Evolutionary conservation across 257 asterid genomes (phyloP).

Genomic region (Verbascum thapsus): DNA sequence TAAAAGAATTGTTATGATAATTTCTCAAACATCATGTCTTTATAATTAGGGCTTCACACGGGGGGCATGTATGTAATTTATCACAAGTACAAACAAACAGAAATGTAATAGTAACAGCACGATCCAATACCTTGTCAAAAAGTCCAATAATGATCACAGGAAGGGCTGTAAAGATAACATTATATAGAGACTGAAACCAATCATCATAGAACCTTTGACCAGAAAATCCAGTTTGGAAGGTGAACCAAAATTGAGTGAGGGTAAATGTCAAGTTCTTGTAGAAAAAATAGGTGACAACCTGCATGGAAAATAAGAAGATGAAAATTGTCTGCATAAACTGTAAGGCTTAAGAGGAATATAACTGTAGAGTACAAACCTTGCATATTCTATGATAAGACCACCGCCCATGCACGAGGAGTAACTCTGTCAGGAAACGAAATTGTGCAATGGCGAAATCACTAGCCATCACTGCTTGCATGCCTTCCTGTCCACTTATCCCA

Average conservation of each 20-base stretch:
- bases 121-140: conserved; percentile 81
- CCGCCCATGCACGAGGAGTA: conserved; percentile 98
- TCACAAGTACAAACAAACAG: too few species aligned
- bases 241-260: conserved; percentile 98
- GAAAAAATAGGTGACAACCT: conserved; percentile 97
- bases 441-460: conserved; percentile 99
- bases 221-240: conserved; percentile 94
- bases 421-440: conserved; percentile 88
- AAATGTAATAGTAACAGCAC: too few species aligned
- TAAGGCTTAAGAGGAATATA: conserved; percentile 19
- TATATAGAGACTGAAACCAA: conserved; percentile 98
- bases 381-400: conserved; percentile 99
- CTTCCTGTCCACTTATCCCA: conserved; percentile 99
- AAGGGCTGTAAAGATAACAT: conserved; percentile 91
- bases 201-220: conserved; percentile 99
- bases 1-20: neutral
- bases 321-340: conserved; percentile 17
- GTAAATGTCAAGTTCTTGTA: conserved; percentile 97
- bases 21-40: too few species aligned
- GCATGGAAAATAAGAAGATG: conserved; percentile 32
- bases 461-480: conserved; percentile 99
- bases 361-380: conserved; percentile 65
- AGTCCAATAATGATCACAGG: conserved; percentile 96
- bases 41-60: too few species aligned
- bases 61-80: too few species aligned